These are phyloP conservation scores for Populus alba DNA, from an alignment of 345 rosid species.

Conservation along the genomic window DNA sequence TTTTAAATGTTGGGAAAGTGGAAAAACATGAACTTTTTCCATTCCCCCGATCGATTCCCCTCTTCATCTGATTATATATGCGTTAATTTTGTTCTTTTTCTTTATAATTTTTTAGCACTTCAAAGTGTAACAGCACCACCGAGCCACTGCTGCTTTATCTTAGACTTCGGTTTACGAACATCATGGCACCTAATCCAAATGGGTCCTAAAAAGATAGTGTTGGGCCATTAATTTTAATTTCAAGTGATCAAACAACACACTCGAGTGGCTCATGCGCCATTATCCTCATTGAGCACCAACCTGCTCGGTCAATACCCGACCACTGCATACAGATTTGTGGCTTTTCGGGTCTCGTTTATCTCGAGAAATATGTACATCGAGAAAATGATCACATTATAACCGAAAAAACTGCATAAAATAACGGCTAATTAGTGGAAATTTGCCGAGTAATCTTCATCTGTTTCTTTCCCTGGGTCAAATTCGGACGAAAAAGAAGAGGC, in stretches of 20 bases:
- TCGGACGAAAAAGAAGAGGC: conserved; percentile 13
- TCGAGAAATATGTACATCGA: neutral
- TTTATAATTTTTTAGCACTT: too few species aligned
- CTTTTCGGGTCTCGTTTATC: neutral
- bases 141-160: too few species aligned
- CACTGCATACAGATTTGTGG: neutral
- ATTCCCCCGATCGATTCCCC: too few species aligned
- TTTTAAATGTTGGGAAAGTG: too few species aligned
- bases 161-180: neutral
- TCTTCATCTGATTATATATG: too few species aligned
- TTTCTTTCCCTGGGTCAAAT: neutral
- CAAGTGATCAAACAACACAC: neutral
- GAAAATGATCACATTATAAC: neutral
- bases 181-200: neutral
- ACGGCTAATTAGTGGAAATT: conserved; percentile 5
- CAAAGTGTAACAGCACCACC: too few species aligned
- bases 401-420: conserved; percentile 17
- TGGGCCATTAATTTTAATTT: neutral
- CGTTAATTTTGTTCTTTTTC: too few species aligned
- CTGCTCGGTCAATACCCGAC: conserved; percentile 12
- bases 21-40: too few species aligned
- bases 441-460: neutral
- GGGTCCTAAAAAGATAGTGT: neutral
- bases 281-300: neutral
- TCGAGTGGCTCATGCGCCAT: neutral